Evolutionary conservation across 1,284 basidiomycete species (phyloP).

Genomic region (Inonotus obliquus): DNA sequence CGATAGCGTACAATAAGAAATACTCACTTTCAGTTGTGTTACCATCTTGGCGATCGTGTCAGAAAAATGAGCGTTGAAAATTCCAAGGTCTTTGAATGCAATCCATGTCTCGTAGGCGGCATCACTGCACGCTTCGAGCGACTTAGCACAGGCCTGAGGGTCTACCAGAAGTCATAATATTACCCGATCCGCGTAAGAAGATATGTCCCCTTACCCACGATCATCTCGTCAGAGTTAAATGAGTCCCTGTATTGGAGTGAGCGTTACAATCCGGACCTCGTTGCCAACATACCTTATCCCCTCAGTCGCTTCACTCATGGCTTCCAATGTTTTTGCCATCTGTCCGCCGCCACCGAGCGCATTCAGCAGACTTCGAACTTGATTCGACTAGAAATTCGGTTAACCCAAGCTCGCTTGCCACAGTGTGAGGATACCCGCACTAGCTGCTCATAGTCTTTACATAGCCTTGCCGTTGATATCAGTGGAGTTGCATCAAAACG

Average conservation of each 20-base stretch:
- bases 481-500: too few species aligned
- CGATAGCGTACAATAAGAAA: neutral
- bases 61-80: neutral
- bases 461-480: too few species aligned
- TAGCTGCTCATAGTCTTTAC: too few species aligned
- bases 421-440: too few species aligned
- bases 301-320: neutral
- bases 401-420: neutral
- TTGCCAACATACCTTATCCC: neutral
- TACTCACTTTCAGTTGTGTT: neutral
- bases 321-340: neutral
- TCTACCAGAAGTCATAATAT: neutral
- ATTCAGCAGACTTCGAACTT: neutral
- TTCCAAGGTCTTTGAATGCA: neutral
- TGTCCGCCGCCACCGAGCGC: conserved; percentile 5
- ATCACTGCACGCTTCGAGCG: neutral
- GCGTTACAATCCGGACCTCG: neutral
- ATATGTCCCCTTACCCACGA: neutral
- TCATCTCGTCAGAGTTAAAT: neutral
- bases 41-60: neutral
- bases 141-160: neutral
- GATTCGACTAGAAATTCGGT: neutral
- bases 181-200: neutral
- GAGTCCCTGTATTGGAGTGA: neutral
- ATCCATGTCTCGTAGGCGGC: neutral